phyloP scores from a whole-genome alignment of 768 basidiomycete genomes.

The Macrolepiota fuliginosa region DNA sequence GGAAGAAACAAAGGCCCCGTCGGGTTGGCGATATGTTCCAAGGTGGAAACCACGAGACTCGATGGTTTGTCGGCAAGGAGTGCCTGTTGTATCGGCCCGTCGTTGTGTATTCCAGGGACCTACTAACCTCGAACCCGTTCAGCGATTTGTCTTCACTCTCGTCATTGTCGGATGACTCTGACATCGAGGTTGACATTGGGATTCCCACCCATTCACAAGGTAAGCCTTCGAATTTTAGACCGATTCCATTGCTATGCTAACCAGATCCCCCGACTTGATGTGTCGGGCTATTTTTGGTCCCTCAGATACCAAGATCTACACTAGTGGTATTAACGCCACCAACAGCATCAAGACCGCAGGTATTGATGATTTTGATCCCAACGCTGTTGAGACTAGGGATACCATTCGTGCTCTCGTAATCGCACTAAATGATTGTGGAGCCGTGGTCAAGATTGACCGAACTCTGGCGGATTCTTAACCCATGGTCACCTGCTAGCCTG shows the following conservation, averaged over 20 bases:
- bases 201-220: not conserved
- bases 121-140: not conserved
- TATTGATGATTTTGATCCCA: not conserved
- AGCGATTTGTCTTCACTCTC: conserved; percentile 10
- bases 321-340: not conserved
- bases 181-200: not conserved
- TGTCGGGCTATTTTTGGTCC: not conserved
- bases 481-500: not conserved
- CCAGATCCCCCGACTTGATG: not conserved
- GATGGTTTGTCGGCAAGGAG: conserved; percentile 12
- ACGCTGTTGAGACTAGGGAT: conserved; percentile 1
- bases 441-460: not conserved
- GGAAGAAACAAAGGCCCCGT: not conserved
- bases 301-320: not conserved
- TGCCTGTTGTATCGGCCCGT: conserved; percentile 1
- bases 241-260: not conserved
- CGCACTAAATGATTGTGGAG: not conserved
- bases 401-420: conserved; percentile 3
- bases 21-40: not conserved
- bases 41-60: not conserved
- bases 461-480: not conserved
- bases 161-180: conserved; percentile 9
- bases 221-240: not conserved
- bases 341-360: not conserved
- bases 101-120: not conserved